These are phyloP conservation scores for Scutellaria barbata DNA, from an alignment of 257 asterid genomes.

Conservation along the genomic window DNA sequence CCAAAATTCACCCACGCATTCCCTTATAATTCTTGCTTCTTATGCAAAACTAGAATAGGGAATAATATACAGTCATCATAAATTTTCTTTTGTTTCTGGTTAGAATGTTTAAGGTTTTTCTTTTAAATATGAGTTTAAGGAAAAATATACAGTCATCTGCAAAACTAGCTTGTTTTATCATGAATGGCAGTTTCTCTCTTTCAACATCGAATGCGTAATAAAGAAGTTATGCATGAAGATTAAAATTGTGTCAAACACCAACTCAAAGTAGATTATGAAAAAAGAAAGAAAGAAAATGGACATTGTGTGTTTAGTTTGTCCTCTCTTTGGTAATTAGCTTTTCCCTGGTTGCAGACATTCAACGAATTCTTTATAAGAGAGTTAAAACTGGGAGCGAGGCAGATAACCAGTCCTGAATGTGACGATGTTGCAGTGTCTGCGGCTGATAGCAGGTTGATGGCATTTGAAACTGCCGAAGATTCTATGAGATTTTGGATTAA, in stretches of 20 bases:
- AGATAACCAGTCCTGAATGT: constrained; percentile 59
- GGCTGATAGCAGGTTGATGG: constrained; percentile 93
- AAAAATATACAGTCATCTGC: too few relatives aligned
- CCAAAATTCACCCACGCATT: background rate
- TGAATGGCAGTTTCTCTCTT: background rate
- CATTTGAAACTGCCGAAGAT: constrained; percentile 69
- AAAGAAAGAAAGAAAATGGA: too few relatives aligned
- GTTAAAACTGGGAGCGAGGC: constrained; percentile 78
- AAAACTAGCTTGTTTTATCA: background rate
- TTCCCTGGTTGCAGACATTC: constrained; percentile 72
- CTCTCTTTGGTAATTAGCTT: constrained; percentile 3
- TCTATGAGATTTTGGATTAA: constrained; percentile 90
- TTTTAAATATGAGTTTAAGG: too few relatives aligned
- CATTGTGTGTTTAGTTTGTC: background rate
- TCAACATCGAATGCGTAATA: background rate
- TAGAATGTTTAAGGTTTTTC: background rate
- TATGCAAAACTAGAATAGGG: background rate
- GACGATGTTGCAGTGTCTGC: constrained; percentile 87
- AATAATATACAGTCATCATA: background rate
- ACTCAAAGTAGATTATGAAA: too few relatives aligned
- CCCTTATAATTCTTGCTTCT: constrained; percentile 17
- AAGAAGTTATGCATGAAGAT: background rate
- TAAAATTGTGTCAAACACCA: background rate
- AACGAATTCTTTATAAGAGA: constrained; percentile 92
- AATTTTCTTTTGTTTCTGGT: background rate